These are phyloP conservation scores for Epichloe bromicola DNA, from an alignment of 2,329 filamentous ascomycete species.

Conservation along the genomic window DNA sequence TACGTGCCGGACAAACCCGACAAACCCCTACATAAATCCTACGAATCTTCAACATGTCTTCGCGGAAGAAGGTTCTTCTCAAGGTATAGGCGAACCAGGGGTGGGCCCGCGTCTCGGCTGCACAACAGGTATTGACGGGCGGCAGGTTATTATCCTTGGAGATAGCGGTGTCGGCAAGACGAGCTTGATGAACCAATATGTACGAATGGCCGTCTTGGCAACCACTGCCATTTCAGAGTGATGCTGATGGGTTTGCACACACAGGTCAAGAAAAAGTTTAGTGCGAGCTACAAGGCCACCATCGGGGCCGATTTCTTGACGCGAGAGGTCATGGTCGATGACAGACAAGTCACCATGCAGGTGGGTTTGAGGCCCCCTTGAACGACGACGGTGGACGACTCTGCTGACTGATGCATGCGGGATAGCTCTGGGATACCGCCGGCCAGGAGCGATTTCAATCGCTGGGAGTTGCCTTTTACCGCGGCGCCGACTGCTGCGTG, in stretches of 20 bases:
- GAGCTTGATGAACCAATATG: conserved; percentile 99
- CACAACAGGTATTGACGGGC: background rate
- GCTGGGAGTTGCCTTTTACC: conserved; percentile 91
- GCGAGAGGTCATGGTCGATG: conserved; percentile 93
- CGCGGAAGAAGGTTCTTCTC: conserved; percentile 79
- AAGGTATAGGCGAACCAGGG: conserved; percentile 45
- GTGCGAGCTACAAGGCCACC: conserved; percentile 97
- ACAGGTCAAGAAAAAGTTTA: conserved; percentile 99
- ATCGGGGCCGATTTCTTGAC: conserved; percentile 98
- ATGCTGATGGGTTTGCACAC: conserved; percentile 7
- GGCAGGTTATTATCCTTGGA: conserved; percentile 91
- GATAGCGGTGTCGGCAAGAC: conserved; percentile 99
- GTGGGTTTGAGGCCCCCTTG: conserved; percentile 29
- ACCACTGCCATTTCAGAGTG: background rate
- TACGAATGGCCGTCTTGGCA: conserved; percentile 34
- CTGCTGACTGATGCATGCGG: conserved; percentile 1
- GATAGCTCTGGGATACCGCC: conserved; percentile 90
- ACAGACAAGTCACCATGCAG: conserved; percentile 97
- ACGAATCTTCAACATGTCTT: conserved; percentile 45
- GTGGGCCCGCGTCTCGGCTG: no score
- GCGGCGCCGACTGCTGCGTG: conserved; percentile 94
- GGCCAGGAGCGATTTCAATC: conserved; percentile 97
- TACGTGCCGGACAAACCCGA: background rate
- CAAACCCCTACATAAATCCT: conserved; percentile 3
- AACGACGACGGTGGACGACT: background rate